phyloP scores from a whole-genome alignment of 2,329 filamentous ascomycete species.

The Leptodontidium sp. region DNA sequence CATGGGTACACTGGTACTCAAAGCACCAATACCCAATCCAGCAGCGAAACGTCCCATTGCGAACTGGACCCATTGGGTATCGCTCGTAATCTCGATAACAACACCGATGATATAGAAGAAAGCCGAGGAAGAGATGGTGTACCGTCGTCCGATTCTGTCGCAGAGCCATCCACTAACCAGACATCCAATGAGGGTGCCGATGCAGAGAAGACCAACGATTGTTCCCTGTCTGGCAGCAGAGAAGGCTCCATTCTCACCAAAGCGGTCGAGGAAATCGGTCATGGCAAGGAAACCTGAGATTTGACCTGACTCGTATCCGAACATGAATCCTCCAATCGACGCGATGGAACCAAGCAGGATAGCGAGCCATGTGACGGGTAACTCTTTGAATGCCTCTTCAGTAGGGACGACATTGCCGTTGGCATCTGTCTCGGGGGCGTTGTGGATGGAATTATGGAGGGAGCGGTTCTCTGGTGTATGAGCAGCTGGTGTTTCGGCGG shows the following conservation, averaged over 20 bases:
- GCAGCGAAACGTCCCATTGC: conserved; percentile 71
- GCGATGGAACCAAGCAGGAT: conserved; percentile 59
- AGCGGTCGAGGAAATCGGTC: conserved; percentile 62
- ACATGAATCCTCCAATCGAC: conserved; percentile 65
- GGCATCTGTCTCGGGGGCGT: background rate
- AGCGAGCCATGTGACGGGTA: conserved; percentile 50
- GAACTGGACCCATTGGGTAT: conserved; percentile 67
- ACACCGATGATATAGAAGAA: conserved; percentile 71
- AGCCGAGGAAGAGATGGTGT: conserved; percentile 68
- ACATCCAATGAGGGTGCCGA: conserved; percentile 67
- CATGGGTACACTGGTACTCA: conserved; percentile 72
- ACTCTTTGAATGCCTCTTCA: conserved; percentile 21
- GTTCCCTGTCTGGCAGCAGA: conserved; percentile 67
- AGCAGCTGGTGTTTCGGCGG: conserved; percentile 28
- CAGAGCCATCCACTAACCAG: conserved; percentile 66
- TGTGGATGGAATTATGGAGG: conserved; percentile 20
- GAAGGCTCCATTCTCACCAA: conserved; percentile 59
- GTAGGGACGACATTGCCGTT: conserved; percentile 10
- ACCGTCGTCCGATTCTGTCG: conserved; percentile 66
- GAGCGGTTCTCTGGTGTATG: conserved; percentile 28
- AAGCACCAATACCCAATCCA: conserved; percentile 69
- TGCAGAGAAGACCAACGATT: conserved; percentile 68
- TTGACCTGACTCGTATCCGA: conserved; percentile 53
- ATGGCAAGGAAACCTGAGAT: conserved; percentile 68
- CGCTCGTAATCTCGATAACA: conserved; percentile 68